Conservation (phyloP, 2,329 filamentous ascomycete species). For the Pezicula neosporulosa region DNA sequence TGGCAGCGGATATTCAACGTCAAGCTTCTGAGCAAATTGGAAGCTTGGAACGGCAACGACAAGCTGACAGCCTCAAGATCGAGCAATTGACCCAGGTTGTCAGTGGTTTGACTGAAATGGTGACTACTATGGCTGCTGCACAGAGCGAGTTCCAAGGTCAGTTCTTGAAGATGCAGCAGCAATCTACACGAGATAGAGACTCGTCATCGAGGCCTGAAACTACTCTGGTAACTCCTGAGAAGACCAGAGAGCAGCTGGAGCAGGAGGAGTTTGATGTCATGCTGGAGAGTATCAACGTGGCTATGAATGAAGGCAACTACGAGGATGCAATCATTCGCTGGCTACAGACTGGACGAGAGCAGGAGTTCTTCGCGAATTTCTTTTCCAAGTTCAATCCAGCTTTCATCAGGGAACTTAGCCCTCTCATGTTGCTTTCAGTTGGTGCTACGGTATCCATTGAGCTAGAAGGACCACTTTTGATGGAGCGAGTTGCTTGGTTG, state of each 20-base stretch:
- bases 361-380: slow-evolving; percentile 58
- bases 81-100: slow-evolving; percentile 68
- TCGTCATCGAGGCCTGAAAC: slow-evolving; percentile 15
- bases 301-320: slow-evolving; percentile 58
- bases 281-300: slow-evolving; percentile 56
- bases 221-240: slow-evolving; percentile 27
- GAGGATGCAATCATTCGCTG: slow-evolving; percentile 64
- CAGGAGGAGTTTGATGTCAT: slow-evolving; percentile 52
- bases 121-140: slow-evolving; percentile 65
- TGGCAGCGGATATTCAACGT: slow-evolving; percentile 66
- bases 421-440: slow-evolving; percentile 60
- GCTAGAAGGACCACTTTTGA: slow-evolving; percentile 47
- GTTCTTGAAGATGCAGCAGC: slow-evolving; percentile 54
- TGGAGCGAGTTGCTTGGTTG: slow-evolving; percentile 56
- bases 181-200: slow-evolving; percentile 38
- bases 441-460: slow-evolving; percentile 61
- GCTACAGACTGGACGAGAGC: slow-evolving; percentile 61
- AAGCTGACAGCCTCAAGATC: slow-evolving; percentile 55
- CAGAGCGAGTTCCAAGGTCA: slow-evolving; percentile 68
- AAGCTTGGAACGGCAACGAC: slow-evolving; percentile 23
- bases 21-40: slow-evolving; percentile 34
- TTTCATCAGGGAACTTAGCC: slow-evolving; percentile 53
- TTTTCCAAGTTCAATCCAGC: slow-evolving; percentile 47
- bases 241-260: slow-evolving; percentile 40
- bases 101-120: slow-evolving; percentile 62